Evolutionary conservation across 129 eudicot genomes (phyloP), one percentile per base, ranked within the genome.

Genomic region (Heracleum sosnowskyi): DNA sequence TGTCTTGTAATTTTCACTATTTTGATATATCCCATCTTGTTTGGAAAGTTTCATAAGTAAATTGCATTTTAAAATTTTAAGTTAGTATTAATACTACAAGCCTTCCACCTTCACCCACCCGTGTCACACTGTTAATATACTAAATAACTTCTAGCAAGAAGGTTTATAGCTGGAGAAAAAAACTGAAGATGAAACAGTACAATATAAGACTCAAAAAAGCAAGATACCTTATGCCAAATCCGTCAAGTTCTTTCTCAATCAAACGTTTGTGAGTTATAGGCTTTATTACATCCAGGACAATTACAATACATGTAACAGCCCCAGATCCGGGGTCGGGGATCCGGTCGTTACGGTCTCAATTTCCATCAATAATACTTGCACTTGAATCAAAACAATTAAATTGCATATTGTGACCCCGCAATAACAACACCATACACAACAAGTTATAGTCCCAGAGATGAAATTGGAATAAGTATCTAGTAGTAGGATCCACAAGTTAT

Each of bases 251-350:
- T 83, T 96, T 96, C 84, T 96, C 99, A 64, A 96, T 96, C 18
- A 96, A 77, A 74, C 97, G 97, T 82, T 96, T 96, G 90, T 96
- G 99, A 79, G 99, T 96, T 49, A 96, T 96, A 29, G 99, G 99
- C 82, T 96, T 96, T 75, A 96, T 96, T 74, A 97, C 99, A 82
- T 96, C 99, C 77, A 96, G 86, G 68, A 96, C 99, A 81, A 96
- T 96, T 41, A 96, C 79, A 70, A 96, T 96, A 82, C 97, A 92
- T n/a, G n/a, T n/a, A n/a, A n/a, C n/a, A n/a, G n/a, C n/a, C n/a
- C n/a, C n/a, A n/a, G n/a, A n/a, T n/a, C n/a, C n/a, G n/a, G n/a
- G n/a, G n/a, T n/a, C n/a, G n/a, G n/a, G n/a, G n/a, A n/a, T n/a
- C n/a, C n/a, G n/a, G n/a, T n/a, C n/a, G n/a, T n/a, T n/a, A n/a